Percentiles rank a stretch among this genome's conserved stretches.
Conservation (phyloP, 148 eudicot genomes). For the Gaultheria prostrata region DNA sequence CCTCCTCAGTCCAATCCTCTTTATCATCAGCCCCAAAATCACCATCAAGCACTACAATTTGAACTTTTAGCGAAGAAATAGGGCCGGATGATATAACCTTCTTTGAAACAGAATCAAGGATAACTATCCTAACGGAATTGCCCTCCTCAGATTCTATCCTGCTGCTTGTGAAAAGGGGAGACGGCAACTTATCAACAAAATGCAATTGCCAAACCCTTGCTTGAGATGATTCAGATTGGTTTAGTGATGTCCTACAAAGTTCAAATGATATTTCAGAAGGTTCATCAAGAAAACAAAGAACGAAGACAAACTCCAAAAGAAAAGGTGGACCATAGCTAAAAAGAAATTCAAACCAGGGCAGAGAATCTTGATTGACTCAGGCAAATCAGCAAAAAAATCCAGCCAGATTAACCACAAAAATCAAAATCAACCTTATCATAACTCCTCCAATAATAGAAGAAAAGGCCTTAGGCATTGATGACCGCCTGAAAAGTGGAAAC, state of each 20-base stretch:
- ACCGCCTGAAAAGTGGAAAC: neutral
- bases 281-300: neutral
- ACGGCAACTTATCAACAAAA: slow-evolving; percentile 46
- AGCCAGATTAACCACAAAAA: neutral
- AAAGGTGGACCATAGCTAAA: neutral
- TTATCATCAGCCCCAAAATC: slow-evolving; percentile 54
- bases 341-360: neutral
- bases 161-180: slow-evolving; percentile 56
- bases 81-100: slow-evolving; percentile 41
- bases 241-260: slow-evolving; percentile 30
- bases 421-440: neutral
- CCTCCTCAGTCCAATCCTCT: slow-evolving; percentile 56
- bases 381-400: slow-evolving; percentile 1
- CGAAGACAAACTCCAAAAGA: neutral
- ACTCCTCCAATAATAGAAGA: neutral
- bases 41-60: slow-evolving; percentile 54
- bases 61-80: slow-evolving; percentile 48
- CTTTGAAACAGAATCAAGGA: slow-evolving; percentile 47
- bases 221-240: slow-evolving; percentile 38
- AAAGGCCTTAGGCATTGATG: neutral
- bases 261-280: neutral
- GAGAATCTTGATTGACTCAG: neutral
- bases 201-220: slow-evolving; percentile 45
- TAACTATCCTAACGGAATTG: slow-evolving; percentile 38
- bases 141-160: slow-evolving; percentile 41